Percentiles rank a stretch among this genome's conserved stretches.
Conservation (phyloP, 2,329 filamentous ascomycete species). For the Pseudocercospora musae region DNA sequence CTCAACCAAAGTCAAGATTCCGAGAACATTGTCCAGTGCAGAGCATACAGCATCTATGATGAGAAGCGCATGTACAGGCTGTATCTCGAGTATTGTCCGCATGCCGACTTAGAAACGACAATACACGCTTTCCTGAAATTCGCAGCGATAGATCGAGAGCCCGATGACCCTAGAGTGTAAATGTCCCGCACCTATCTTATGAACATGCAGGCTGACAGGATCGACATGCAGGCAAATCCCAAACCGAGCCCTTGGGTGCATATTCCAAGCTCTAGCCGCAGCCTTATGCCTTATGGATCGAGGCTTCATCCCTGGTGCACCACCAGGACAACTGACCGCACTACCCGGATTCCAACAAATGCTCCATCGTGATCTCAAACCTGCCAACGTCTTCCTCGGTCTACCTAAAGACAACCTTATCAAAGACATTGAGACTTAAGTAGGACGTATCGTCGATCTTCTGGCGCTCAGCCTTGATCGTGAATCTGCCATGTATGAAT, state of each 20-base stretch:
- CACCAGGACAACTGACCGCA: neutral
- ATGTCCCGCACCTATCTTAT: too few species aligned
- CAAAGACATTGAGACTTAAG: too few species aligned
- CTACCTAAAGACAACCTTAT: neutral
- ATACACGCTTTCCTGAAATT: neutral
- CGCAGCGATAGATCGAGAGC: neutral
- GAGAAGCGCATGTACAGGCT: neutral
- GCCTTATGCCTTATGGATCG: constrained; percentile 7
- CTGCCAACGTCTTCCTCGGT: constrained; percentile 10
- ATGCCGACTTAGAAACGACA: neutral
- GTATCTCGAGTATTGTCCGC: neutral
- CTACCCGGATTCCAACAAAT: neutral
- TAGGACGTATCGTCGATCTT: too few species aligned
- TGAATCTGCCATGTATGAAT: too few species aligned
- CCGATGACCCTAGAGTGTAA: neutral
- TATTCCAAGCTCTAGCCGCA: constrained; percentile 8
- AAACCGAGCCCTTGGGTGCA: constrained; percentile 5
- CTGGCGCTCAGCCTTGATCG: neutral
- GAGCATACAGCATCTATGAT: neutral
- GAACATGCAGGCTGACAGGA: too few species aligned
- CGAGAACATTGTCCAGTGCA: neutral
- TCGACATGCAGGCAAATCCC: neutral
- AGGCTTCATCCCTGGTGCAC: neutral
- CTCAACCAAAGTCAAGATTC: neutral
- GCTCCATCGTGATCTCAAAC: constrained; percentile 13